Percentiles rank a stretch among this genome's conserved stretches.
These are phyloP conservation scores for Colletotrichum sp. DNA, from an alignment of 2,329 filamentous ascomycete species.

Conservation along the genomic window DNA sequence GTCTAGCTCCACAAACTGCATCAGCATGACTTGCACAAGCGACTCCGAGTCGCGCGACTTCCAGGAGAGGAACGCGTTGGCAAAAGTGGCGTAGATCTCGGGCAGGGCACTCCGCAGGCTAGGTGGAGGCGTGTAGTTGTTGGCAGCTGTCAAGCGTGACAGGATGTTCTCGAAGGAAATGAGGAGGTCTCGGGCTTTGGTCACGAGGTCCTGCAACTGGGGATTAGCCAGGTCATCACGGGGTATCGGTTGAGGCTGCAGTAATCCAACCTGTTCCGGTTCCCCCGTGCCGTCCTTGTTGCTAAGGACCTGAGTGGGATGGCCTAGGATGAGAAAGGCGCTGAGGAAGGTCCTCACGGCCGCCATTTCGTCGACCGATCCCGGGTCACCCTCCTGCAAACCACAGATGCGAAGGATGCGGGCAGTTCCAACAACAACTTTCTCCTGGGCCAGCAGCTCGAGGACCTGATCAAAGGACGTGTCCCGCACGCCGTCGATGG, in stretches of 20 bases:
- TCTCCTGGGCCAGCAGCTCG: slow-evolving; percentile 68
- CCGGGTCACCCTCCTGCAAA: slow-evolving; percentile 67
- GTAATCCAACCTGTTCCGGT: slow-evolving; percentile 60
- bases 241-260: slow-evolving; percentile 47
- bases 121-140: slow-evolving; percentile 70
- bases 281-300: slow-evolving; percentile 68
- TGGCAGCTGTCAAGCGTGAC: slow-evolving; percentile 67
- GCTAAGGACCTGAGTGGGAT: slow-evolving; percentile 78
- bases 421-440: slow-evolving; percentile 69
- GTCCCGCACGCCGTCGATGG: slow-evolving; percentile 72
- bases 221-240: slow-evolving; percentile 64
- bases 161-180: slow-evolving; percentile 80
- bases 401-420: slow-evolving; percentile 73
- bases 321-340: slow-evolving; percentile 79
- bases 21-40: slow-evolving; percentile 83
- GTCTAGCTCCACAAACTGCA: slow-evolving; percentile 84
- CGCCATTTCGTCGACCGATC: slow-evolving; percentile 71
- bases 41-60: slow-evolving; percentile 81
- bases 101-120: slow-evolving; percentile 67
- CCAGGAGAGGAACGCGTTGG: slow-evolving; percentile 83
- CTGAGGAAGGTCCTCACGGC: slow-evolving; percentile 79
- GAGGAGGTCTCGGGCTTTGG: slow-evolving; percentile 78
- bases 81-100: slow-evolving; percentile 75
- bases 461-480: slow-evolving; percentile 79
- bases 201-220: slow-evolving; percentile 73